Evolutionary conservation across 768 basidiomycete genomes (phyloP).

Genomic region (Gloeophyllum trabeum): DNA sequence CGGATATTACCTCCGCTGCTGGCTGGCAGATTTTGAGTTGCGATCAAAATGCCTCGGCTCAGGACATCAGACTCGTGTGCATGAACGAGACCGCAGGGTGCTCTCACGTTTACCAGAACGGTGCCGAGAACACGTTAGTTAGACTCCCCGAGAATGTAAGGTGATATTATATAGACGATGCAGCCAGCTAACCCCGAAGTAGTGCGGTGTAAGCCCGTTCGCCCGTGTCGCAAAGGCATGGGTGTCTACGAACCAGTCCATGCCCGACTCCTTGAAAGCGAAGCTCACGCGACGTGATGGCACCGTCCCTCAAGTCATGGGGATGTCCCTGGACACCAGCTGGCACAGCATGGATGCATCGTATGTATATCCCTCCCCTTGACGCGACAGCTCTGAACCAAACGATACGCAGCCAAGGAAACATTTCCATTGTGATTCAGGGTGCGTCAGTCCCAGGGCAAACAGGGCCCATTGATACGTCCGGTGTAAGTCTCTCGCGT

Average conservation of each 20-base stretch:
- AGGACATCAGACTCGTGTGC: conserved; percentile 41
- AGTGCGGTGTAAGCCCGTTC: conserved; percentile 18
- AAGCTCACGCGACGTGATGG: conserved; percentile 23
- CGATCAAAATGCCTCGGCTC: conserved; percentile 23
- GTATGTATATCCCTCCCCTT: not conserved
- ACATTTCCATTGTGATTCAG: conserved; percentile 13
- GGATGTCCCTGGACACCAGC: conserved; percentile 28
- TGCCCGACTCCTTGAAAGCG: conserved; percentile 19
- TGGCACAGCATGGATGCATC: conserved; percentile 19
- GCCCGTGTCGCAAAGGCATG: conserved; percentile 26
- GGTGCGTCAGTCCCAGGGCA: conserved; percentile 14
- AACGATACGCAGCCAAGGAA: conserved; percentile 11
- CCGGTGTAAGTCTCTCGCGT: too few species aligned
- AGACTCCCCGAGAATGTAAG: conserved; percentile 39
- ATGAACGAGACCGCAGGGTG: conserved; percentile 21
- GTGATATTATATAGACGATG: too few species aligned
- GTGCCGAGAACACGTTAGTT: conserved; percentile 37
- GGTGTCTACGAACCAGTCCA: conserved; percentile 30
- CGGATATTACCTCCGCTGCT: conserved; percentile 30
- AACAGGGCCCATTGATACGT: not conserved
- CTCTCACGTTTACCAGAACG: conserved; percentile 26
- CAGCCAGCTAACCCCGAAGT: too few species aligned
- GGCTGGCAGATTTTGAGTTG: conserved; percentile 44
- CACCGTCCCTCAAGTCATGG: conserved; percentile 23
- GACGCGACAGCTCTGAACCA: not conserved